Percentiles rank a stretch among this genome's conserved stretches.
These are phyloP conservation scores for Talaromyces funiculosus DNA, from an alignment of 2,329 filamentous ascomycete genomes.

Conservation along the genomic window DNA sequence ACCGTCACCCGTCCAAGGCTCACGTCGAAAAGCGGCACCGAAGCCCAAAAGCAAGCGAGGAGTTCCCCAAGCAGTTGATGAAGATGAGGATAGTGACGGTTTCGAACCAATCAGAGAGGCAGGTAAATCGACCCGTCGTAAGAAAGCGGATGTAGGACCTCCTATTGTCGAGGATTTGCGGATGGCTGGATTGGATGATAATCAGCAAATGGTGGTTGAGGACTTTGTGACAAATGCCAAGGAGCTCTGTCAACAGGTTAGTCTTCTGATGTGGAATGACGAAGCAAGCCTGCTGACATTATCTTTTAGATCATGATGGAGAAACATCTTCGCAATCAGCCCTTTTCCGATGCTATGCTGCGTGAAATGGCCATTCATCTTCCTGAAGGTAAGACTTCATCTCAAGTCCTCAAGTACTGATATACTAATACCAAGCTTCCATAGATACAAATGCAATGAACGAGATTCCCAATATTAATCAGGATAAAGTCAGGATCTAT, in stretches of 20 bases:
- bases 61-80: slow-evolving; percentile 24
- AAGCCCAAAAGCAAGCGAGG: slow-evolving; percentile 18
- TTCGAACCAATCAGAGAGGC: slow-evolving; percentile 39
- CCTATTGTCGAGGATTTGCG: slow-evolving; percentile 43
- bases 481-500: slow-evolving; percentile 41
- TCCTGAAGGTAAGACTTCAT: slow-evolving; percentile 31
- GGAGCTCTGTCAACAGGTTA: slow-evolving; percentile 37
- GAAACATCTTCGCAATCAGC: slow-evolving; percentile 40
- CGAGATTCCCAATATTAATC: slow-evolving; percentile 38
- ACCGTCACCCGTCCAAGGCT: slow-evolving; percentile 56
- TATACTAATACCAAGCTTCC: slow-evolving; percentile 14
- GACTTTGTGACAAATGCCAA: slow-evolving; percentile 45
- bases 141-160: slow-evolving; percentile 33
- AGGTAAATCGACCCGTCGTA: slow-evolving; percentile 26
- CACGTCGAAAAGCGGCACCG: slow-evolving; percentile 30
- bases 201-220: slow-evolving; percentile 42
- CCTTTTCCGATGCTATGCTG: slow-evolving; percentile 42
- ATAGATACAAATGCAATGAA: slow-evolving; percentile 36
- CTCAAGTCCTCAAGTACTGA: background rate
- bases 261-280: slow-evolving; percentile 13
- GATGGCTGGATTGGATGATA: slow-evolving; percentile 37
- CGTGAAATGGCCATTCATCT: slow-evolving; percentile 47
- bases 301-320: slow-evolving; percentile 36
- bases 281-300: too few relatives aligned
- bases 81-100: slow-evolving; percentile 37